Evolutionary conservation across 2,329 filamentous ascomycete genomes (phyloP).

Genomic region (Fusarium graminum): DNA sequence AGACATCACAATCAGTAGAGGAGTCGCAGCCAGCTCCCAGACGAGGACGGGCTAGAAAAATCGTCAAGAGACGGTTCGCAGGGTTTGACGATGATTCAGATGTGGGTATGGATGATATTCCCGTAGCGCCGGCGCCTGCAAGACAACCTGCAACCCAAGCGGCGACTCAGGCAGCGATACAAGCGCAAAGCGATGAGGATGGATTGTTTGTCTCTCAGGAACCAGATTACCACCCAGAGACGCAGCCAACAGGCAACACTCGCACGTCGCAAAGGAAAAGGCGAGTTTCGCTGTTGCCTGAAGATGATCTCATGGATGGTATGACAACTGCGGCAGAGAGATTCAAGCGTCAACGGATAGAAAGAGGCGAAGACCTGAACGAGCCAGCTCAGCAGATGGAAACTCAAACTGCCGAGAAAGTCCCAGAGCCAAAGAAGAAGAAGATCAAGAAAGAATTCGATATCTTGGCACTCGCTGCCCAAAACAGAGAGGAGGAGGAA

Average conservation of each 20-base stretch:
- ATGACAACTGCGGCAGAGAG: conserved; percentile 82
- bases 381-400: conserved; percentile 48
- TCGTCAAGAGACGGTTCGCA: conserved; percentile 73
- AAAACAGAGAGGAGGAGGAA: conserved; percentile 74
- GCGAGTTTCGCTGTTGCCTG: conserved; percentile 56
- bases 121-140: conserved; percentile 15
- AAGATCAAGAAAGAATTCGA: conserved; percentile 73
- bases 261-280: conserved; percentile 61
- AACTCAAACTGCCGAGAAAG: conserved; percentile 28
- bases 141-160: conserved; percentile 2
- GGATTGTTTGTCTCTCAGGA: conserved; percentile 71
- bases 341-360: conserved; percentile 82
- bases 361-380: conserved; percentile 64
- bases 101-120: conserved; percentile 52
- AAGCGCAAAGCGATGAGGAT: conserved; percentile 50
- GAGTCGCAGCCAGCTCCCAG: conserved; percentile 45
- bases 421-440: conserved; percentile 60
- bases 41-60: conserved; percentile 52
- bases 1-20: conserved; percentile 33
- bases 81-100: conserved; percentile 72
- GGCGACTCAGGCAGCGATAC: neutral
- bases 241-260: conserved; percentile 38
- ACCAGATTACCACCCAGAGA: conserved; percentile 41
- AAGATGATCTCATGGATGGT: conserved; percentile 74
- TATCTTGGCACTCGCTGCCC: conserved; percentile 74